Evolutionary conservation across 352 stramenopile species (phyloP).

Genomic region (Blastocystis sp.): DNA sequence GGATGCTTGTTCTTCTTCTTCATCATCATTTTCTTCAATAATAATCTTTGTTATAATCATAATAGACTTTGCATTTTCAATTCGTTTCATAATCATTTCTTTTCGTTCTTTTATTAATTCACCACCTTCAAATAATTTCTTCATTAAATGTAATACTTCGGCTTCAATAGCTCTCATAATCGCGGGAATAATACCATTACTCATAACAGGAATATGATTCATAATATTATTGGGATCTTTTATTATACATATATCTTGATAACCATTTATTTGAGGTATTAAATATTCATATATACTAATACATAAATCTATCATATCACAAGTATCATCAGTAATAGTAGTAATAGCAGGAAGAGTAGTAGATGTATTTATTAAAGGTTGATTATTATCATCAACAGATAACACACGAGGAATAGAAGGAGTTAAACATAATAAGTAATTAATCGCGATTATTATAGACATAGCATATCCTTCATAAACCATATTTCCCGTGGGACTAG

Average conservation of each 20-base stretch:
- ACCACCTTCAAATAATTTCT: constrained; percentile 3
- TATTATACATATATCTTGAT: background rate
- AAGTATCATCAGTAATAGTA: background rate
- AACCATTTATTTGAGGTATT: background rate
- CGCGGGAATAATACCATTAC: constrained; percentile 22
- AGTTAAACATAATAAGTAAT: background rate
- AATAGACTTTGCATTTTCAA: background rate
- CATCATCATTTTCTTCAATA: background rate
- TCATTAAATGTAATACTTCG: constrained; percentile 9
- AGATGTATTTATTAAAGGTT: too few species aligned
- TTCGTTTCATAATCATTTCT: background rate
- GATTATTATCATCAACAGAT: background rate
- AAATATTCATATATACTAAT: constrained; percentile 6
- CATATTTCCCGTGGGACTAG: background rate
- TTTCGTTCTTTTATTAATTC: background rate
- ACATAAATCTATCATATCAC: background rate
- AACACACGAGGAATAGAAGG: constrained; percentile 7
- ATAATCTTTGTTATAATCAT: background rate
- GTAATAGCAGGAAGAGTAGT: constrained; percentile 17
- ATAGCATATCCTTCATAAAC: constrained; percentile 27
- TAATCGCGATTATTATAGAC: constrained; percentile 2
- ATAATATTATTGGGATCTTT: background rate
- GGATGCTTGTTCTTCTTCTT: constrained; percentile 17
- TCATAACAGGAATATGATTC: constrained; percentile 1
- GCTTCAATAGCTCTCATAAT: constrained; percentile 10